A percentile compares a stretch with the other conserved stretches of the same genome.
phyloP scores from a whole-genome alignment of 129 eudicot species.

The Pulicaria dysenterica region DNA sequence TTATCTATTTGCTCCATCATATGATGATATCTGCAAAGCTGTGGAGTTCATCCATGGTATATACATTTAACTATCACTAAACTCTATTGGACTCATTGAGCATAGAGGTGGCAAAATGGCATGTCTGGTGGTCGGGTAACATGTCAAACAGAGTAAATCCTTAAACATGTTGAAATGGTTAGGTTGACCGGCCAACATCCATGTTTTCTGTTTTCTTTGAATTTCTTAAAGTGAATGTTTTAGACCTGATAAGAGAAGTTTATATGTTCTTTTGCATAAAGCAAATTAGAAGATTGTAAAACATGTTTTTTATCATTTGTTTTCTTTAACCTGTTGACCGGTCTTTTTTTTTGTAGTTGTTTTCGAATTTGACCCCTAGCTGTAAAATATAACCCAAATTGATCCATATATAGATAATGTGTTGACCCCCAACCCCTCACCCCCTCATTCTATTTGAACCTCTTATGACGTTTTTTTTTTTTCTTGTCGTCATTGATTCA shows the following conservation, averaged over 20 bases:
- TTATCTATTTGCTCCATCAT: conserved; percentile 79
- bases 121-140: too few relatives aligned
- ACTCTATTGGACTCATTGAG: not conserved
- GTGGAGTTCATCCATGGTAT: conserved; percentile 68
- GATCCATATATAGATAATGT: not conserved
- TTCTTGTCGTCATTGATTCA: not conserved
- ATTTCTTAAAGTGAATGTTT: too few relatives aligned
- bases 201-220: too few relatives aligned
- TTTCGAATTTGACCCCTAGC: not conserved
- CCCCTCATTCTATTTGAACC: not conserved
- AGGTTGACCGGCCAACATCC: too few relatives aligned
- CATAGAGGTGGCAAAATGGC: not conserved
- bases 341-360: not conserved
- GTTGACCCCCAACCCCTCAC: not conserved
- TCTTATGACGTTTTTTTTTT: not conserved
- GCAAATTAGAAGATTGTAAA: not conserved
- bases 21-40: conserved; percentile 57
- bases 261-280: not conserved
- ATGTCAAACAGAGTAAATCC: too few relatives aligned
- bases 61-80: conserved; percentile 1
- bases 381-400: not conserved
- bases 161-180: too few relatives aligned
- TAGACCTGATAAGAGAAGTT: too few relatives aligned
- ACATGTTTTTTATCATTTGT: not conserved
- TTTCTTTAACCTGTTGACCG: not conserved